A percentile compares a stretch with the other conserved stretches of the same genome.
These are phyloP conservation scores for Sclerotiophoma versabilis DNA, from an alignment of 2,329 filamentous ascomycete genomes.

Conservation along the genomic window DNA sequence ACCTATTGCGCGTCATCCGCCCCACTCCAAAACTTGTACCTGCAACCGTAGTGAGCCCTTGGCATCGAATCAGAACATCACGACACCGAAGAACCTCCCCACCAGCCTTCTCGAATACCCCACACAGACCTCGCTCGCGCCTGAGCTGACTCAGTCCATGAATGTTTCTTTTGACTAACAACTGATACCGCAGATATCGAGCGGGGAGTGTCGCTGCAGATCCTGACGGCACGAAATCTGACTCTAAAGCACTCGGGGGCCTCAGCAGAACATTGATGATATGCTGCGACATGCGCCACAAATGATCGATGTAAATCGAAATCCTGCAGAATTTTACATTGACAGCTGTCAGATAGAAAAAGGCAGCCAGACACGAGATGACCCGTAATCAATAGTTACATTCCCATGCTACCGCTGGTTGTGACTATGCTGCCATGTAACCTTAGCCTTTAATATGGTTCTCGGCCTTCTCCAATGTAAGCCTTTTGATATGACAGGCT, in stretches of 20 bases:
- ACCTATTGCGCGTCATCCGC: no score
- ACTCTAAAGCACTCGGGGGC: not conserved
- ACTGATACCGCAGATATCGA: constrained; percentile 19
- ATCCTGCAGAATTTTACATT: not conserved
- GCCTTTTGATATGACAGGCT: not conserved
- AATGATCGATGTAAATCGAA: not conserved
- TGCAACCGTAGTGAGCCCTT: no score
- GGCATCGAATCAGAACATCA: constrained; percentile 17
- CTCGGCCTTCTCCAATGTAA: not conserved
- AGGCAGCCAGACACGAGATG: not conserved
- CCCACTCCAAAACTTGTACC: no score
- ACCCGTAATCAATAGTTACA: not conserved
- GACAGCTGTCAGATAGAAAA: not conserved
- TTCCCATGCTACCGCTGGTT: not conserved
- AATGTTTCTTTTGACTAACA: constrained; percentile 24
- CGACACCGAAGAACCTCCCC: constrained; percentile 1
- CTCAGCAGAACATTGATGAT: not conserved
- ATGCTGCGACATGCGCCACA: not conserved
- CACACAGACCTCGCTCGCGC: constrained; percentile 21
- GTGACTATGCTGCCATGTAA: constrained; percentile 8
- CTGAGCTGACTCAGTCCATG: constrained; percentile 21
- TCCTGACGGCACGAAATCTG: not conserved
- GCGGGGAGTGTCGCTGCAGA: constrained; percentile 1
- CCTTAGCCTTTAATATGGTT: not conserved
- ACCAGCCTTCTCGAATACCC: constrained; percentile 1